A percentile compares a stretch with the other conserved stretches of the same genome.
Evolutionary conservation across 75 land plant genomes (phyloP).

Genomic region (Selaginella moellendorffii): DNA sequence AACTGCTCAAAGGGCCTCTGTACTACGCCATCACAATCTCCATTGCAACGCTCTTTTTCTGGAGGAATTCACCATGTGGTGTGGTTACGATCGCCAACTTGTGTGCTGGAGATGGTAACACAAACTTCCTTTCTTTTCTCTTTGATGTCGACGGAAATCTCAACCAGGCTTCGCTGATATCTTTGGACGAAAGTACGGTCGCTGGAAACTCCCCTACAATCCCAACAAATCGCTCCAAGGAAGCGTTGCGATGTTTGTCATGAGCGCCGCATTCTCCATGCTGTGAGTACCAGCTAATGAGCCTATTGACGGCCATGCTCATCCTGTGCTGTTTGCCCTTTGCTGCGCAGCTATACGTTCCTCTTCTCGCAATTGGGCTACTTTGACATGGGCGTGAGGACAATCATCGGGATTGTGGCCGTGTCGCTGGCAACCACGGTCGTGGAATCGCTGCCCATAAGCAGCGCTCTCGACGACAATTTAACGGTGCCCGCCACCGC

Average conservation of each 20-base stretch:
- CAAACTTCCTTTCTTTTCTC: background rate
- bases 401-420: constrained; percentile 32
- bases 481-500: constrained; percentile 77
- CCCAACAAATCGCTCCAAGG: constrained; percentile 55
- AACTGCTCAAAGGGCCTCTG: constrained; percentile 69
- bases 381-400: constrained; percentile 28
- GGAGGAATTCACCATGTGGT: constrained; percentile 56
- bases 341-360: constrained; percentile 50
- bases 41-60: constrained; percentile 38
- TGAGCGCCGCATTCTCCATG: constrained; percentile 55
- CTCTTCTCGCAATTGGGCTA: constrained; percentile 57
- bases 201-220: constrained; percentile 64
- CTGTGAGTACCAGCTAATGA: constrained; percentile 24
- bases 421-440: constrained; percentile 53
- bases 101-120: constrained; percentile 83
- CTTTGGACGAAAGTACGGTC: constrained; percentile 67
- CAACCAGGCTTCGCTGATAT: constrained; percentile 79
- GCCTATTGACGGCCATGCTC: too few species aligned
- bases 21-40: constrained; percentile 61
- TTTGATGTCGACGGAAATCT: background rate
- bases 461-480: constrained; percentile 78
- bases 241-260: constrained; percentile 52
- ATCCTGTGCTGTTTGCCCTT: too few species aligned
- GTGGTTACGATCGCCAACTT: constrained; percentile 58
- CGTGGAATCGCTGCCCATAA: constrained; percentile 78